These are phyloP conservation scores for Trematosphaeria pertusa DNA, from an alignment of 2,329 filamentous ascomycete species.

Conservation along the genomic window DNA sequence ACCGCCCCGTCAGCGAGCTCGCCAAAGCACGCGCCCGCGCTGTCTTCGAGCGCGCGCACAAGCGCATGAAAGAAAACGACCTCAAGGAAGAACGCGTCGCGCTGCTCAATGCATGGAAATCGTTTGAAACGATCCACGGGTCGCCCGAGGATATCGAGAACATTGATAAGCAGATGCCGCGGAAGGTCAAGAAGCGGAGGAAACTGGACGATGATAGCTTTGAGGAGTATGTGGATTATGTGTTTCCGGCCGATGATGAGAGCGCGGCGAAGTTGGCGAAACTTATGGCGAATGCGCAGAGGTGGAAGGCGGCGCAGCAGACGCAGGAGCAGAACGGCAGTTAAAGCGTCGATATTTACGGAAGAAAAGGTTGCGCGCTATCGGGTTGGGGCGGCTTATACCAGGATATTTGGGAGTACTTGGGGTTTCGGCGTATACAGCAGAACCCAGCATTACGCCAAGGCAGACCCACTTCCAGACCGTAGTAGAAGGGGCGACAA, in stretches of 20 bases:
- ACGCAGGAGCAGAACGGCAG: too few species aligned
- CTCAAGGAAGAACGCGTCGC: slow-evolving; percentile 93
- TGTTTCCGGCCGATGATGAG: slow-evolving; percentile 95
- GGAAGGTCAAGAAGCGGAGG: slow-evolving; percentile 89
- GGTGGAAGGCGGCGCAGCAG: slow-evolving; percentile 74
- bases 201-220: slow-evolving; percentile 91
- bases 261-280: slow-evolving; percentile 83
- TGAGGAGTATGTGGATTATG: slow-evolving; percentile 96
- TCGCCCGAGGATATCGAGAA: slow-evolving; percentile 75
- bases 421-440: too few species aligned
- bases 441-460: too few species aligned
- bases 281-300: slow-evolving; percentile 82
- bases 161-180: slow-evolving; percentile 92
- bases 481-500: too few species aligned
- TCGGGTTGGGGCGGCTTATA: too few species aligned
- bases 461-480: too few species aligned
- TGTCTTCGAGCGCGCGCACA: slow-evolving; percentile 85
- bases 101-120: slow-evolving; percentile 88
- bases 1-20: slow-evolving; percentile 73
- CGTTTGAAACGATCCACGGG: slow-evolving; percentile 89
- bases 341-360: too few species aligned
- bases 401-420: too few species aligned
- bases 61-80: slow-evolving; percentile 85
- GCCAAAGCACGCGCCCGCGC: slow-evolving; percentile 83
- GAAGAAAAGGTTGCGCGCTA: too few species aligned